Evolutionary conservation across 176 grass and related monocot species (phyloP).

Genomic region (Chrysopogon serrulatus): DNA sequence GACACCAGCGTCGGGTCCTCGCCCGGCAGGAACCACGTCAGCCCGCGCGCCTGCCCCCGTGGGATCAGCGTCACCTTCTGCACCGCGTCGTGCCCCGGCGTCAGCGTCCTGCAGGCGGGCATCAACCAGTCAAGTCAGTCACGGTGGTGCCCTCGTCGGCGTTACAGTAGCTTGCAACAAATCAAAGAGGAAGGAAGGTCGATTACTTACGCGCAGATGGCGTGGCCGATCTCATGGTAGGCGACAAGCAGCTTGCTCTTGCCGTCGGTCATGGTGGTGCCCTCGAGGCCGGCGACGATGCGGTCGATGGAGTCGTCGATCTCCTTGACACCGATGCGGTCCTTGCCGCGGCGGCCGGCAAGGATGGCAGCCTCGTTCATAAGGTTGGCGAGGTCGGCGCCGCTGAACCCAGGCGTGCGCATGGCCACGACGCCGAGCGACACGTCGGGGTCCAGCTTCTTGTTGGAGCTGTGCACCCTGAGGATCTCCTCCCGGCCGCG

Average conservation of each 20-base stretch:
- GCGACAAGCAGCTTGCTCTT: conserved; percentile 78
- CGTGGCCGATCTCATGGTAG: conserved; percentile 91
- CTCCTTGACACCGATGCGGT: conserved; percentile 56
- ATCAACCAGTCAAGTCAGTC: not conserved
- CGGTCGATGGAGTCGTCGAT: conserved; percentile 86
- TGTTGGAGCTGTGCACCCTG: conserved; percentile 60
- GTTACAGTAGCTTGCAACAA: not conserved
- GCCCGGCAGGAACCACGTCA: conserved; percentile 74
- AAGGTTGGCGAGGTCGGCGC: conserved; percentile 78
- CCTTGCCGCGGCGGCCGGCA: conserved; percentile 63
- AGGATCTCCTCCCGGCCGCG: conserved; percentile 83
- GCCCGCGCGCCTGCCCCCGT: conserved; percentile 53
- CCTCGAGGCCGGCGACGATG: conserved; percentile 76
- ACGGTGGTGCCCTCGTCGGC: not conserved
- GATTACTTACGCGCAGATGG: conserved; percentile 65
- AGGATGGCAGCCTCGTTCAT: conserved; percentile 96
- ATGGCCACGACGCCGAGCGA: conserved; percentile 66
- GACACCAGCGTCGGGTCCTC: conserved; percentile 64
- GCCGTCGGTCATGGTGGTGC: conserved; percentile 74
- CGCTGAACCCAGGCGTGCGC: conserved; percentile 86
- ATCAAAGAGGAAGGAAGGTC: not conserved
- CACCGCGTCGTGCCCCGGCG: conserved; percentile 67
- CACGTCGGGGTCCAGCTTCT: conserved; percentile 66
- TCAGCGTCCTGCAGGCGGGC: conserved; percentile 76
- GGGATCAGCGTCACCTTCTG: conserved; percentile 89